Evolutionary conservation across 1,284 basidiomycete genomes (phyloP), one percentile per base, ranked within the genome.

Genomic region (Cryptococcus depauperatus): DNA sequence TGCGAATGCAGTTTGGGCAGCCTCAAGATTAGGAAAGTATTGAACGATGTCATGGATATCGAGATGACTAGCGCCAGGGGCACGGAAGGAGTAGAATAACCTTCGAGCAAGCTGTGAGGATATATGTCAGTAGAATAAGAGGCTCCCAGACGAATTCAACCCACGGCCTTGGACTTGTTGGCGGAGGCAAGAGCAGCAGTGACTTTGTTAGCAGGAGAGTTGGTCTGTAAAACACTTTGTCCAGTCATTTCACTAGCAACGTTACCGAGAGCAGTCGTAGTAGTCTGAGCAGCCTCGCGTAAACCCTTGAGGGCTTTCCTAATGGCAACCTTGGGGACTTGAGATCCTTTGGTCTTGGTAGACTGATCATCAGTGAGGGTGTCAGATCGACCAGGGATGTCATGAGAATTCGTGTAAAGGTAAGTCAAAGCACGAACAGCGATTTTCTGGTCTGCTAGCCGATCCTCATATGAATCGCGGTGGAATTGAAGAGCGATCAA

Each of bases 51-150:
- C 87, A 37, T 78, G 74, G 16, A 85, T 72, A 37, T 79, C 68
- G 42, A 92, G 61, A 51, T 73, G 75, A 10, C 82, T 78, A 14
- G 77, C 69, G 23, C 78, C 79, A 2, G 77, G 76, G 51, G 79
- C 78, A 3, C 77, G 75, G 71, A 90, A 93, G 19, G 88, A 91
- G 73, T 89, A 90, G 74, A 81, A 96, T 39, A 95, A 73, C 38
- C 89, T 76, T 37, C 85, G 79, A 30, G 87, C 86, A 40, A 93
- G 81, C 77, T 83, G 55, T 14, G 23, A 8, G n/a, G n/a, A n/a
- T n/a, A n/a, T n/a, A n/a, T n/a, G n/a, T n/a, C n/a, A n/a, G n/a
- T n/a, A n/a, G n/a, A n/a, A n/a, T n/a, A n/a, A n/a, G n/a, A n/a
- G n/a, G n/a, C n/a, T n/a, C n/a, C n/a, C n/a, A n/a, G n/a, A n/a